A percentile compares a stretch with the other conserved stretches of the same genome.
Evolutionary conservation across 1,284 basidiomycete genomes (phyloP).

Genomic region (Ceratorhiza oryzae-sativae): DNA sequence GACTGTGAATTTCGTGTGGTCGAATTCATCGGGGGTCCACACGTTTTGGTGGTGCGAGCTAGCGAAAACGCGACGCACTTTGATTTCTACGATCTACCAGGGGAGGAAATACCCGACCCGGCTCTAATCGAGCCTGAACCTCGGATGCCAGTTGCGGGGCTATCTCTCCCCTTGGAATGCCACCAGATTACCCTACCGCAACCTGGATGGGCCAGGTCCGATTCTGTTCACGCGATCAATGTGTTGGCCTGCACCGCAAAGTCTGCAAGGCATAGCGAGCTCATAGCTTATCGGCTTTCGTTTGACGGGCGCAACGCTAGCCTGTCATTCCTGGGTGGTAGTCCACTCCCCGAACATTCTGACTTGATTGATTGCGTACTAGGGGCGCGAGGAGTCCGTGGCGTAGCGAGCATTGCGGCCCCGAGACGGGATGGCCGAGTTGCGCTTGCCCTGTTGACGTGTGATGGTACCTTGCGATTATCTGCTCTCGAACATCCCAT

Average conservation of each 20-base stretch:
- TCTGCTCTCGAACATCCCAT: background rate
- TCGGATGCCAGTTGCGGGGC: conserved; percentile 24
- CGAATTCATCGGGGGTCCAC: conserved; percentile 19
- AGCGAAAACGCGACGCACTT: conserved; percentile 30
- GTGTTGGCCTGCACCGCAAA: conserved; percentile 23
- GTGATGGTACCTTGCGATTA: background rate
- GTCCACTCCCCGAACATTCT: conserved; percentile 1
- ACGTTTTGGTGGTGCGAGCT: conserved; percentile 36
- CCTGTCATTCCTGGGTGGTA: conserved; percentile 27
- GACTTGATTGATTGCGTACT: conserved; percentile 21
- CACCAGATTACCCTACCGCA: conserved; percentile 37
- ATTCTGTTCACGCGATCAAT: background rate
- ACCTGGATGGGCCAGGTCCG: background rate
- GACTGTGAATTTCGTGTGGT: conserved; percentile 33
- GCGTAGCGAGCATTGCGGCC: conserved; percentile 11
- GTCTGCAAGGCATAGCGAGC: conserved; percentile 18
- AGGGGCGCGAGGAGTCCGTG: conserved; percentile 18
- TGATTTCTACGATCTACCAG: conserved; percentile 35
- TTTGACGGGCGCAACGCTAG: conserved; percentile 7
- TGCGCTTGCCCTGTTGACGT: conserved; percentile 5
- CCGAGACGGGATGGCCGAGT: conserved; percentile 6
- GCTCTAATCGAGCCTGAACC: conserved; percentile 28
- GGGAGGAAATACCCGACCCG: background rate
- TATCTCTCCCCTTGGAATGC: conserved; percentile 22
- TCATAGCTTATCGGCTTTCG: conserved; percentile 24